Evolutionary conservation across 768 basidiomycete genomes (phyloP).

Genomic region (Rhizopogon salebrosus): DNA sequence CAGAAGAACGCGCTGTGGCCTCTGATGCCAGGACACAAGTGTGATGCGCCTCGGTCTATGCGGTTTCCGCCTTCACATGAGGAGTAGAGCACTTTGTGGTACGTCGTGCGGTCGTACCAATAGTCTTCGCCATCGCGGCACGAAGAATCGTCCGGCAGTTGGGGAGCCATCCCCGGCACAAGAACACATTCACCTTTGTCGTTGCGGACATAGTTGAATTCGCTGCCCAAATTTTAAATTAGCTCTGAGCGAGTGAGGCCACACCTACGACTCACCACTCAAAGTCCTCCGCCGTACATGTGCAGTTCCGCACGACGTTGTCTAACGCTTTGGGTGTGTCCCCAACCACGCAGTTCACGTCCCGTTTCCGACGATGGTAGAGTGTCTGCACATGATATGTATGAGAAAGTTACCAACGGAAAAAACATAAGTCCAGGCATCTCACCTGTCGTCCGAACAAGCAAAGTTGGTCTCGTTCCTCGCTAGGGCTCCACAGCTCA

Average conservation of each 20-base stretch:
- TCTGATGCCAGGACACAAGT: constrained; percentile 78
- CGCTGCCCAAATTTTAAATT: constrained; percentile 42
- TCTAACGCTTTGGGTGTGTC: constrained; percentile 48
- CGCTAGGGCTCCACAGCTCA: constrained; percentile 94
- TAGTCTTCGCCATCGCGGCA: constrained; percentile 62
- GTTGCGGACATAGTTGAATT: constrained; percentile 86
- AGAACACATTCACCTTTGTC: constrained; percentile 70
- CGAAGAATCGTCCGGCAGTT: constrained; percentile 53
- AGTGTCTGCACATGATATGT: constrained; percentile 52
- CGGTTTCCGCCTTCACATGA: constrained; percentile 76
- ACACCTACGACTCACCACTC: constrained; percentile 70
- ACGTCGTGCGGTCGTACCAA: constrained; percentile 93
- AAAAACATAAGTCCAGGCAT: background rate
- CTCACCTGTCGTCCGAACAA: constrained; percentile 86
- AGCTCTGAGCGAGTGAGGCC: background rate
- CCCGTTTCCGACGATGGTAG: constrained; percentile 84
- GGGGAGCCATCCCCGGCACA: constrained; percentile 60
- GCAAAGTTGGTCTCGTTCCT: constrained; percentile 82
- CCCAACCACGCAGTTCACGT: constrained; percentile 82
- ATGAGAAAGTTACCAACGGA: background rate
- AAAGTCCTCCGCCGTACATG: constrained; percentile 74
- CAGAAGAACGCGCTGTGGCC: constrained; percentile 81
- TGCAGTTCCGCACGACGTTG: constrained; percentile 62
- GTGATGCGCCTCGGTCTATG: constrained; percentile 69
- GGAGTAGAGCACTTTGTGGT: constrained; percentile 88